Conservation (phyloP, 805 yeast genomes). For the Ogataea methylovora region DNA sequence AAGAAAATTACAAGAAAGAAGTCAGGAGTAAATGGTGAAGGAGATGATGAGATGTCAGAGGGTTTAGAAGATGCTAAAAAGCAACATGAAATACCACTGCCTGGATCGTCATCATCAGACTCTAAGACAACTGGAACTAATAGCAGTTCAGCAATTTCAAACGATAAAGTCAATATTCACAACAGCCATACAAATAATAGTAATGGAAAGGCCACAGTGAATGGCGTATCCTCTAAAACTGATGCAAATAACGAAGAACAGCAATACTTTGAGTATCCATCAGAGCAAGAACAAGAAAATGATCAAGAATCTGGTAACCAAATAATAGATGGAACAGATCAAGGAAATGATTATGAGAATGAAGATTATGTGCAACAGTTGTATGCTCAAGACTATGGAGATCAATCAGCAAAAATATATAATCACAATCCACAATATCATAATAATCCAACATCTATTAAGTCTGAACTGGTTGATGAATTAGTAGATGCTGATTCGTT, state of each 20-base stretch:
- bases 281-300: background rate
- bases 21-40: background rate
- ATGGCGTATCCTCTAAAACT: background rate
- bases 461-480: conserved; percentile 1
- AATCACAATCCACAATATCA: conserved; percentile 23
- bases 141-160: no score
- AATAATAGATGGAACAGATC: conserved; percentile 3
- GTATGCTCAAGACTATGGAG: conserved; percentile 24
- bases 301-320: background rate
- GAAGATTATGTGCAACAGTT: conserved; percentile 23
- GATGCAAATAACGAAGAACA: no score
- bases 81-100: background rate
- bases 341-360: conserved; percentile 4
- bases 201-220: background rate
- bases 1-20: conserved; percentile 14
- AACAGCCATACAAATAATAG: no score
- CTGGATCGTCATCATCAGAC: background rate
- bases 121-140: conserved; percentile 1
- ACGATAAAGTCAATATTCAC: no score
- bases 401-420: conserved; percentile 4
- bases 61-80: background rate
- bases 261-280: background rate
- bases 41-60: background rate
- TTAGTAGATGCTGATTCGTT: background rate
- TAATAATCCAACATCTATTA: conserved; percentile 9